Conservation (phyloP, 441 rosid species). For the Arabidopsis lyrata region DNA sequence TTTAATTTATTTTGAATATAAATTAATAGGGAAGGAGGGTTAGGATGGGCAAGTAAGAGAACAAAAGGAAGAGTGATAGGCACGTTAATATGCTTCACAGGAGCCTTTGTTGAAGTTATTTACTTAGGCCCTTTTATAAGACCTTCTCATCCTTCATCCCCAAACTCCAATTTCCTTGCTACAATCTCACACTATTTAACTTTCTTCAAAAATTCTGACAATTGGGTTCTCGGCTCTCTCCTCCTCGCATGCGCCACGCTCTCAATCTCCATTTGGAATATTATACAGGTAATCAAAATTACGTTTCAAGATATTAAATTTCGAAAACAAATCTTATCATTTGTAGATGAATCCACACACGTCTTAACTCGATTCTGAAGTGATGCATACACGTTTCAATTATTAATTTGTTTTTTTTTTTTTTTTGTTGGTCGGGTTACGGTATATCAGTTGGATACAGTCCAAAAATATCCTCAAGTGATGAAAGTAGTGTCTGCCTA, state of each 20-base stretch:
- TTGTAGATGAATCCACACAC: not conserved
- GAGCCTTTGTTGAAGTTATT: constrained; percentile 55
- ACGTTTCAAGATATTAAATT: not conserved
- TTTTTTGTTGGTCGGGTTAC: not conserved
- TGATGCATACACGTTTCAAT: not conserved
- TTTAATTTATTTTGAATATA: not conserved
- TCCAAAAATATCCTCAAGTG: constrained; percentile 68
- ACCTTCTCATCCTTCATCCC: constrained; percentile 49
- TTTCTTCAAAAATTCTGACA: constrained; percentile 59
- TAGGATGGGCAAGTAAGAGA: constrained; percentile 56
- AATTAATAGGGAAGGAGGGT: constrained; percentile 48
- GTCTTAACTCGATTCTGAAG: not conserved
- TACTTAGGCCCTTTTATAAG: constrained; percentile 68
- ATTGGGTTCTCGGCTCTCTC: constrained; percentile 71
- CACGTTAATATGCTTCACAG: constrained; percentile 59
- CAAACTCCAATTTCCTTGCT: constrained; percentile 43
- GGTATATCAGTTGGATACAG: constrained; percentile 57
- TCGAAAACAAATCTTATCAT: not conserved
- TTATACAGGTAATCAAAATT: constrained; percentile 59
- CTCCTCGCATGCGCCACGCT: constrained; percentile 71
- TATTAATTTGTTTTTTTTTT: not conserved
- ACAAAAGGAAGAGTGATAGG: constrained; percentile 58
- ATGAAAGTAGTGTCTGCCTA: constrained; percentile 73
- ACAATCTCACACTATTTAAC: constrained; percentile 50
- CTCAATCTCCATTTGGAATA: constrained; percentile 68